These are phyloP conservation scores for Spathaspora girioi DNA, from an alignment of 805 yeast species.

Conservation along the genomic window DNA sequence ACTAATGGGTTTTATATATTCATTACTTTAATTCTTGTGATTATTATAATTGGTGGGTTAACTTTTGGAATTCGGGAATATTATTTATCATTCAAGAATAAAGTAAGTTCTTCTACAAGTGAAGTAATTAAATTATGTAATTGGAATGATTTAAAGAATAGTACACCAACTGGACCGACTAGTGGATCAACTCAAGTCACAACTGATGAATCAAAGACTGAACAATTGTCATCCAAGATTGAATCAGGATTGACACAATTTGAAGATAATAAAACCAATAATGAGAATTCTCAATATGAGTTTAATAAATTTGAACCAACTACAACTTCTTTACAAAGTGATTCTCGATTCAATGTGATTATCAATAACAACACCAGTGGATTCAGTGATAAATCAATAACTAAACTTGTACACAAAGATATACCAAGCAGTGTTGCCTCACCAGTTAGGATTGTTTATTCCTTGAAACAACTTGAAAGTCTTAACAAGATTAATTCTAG, in stretches of 20 bases:
- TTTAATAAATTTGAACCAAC: background rate
- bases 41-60: constrained; percentile 17
- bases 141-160: constrained; percentile 3
- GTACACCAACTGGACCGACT: background rate
- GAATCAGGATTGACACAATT: constrained; percentile 5
- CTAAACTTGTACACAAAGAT: background rate
- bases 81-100: constrained; percentile 8
- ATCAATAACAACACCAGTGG: background rate
- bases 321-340: background rate
- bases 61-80: constrained; percentile 25
- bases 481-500: background rate
- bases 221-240: background rate
- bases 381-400: constrained; percentile 3
- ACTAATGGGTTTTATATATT: constrained; percentile 25
- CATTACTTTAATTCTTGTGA: constrained; percentile 16
- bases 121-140: constrained; percentile 4
- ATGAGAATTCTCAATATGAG: background rate
- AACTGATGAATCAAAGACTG: background rate
- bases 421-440: background rate
- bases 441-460: background rate
- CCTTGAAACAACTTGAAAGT: background rate
- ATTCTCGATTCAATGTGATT: background rate
- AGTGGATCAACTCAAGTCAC: background rate
- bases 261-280: background rate
- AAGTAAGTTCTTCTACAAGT: constrained; percentile 7